Evolutionary conservation across 768 basidiomycete species (phyloP), one percentile per base, ranked within the genome.

Genomic region (Boletales sp.): DNA sequence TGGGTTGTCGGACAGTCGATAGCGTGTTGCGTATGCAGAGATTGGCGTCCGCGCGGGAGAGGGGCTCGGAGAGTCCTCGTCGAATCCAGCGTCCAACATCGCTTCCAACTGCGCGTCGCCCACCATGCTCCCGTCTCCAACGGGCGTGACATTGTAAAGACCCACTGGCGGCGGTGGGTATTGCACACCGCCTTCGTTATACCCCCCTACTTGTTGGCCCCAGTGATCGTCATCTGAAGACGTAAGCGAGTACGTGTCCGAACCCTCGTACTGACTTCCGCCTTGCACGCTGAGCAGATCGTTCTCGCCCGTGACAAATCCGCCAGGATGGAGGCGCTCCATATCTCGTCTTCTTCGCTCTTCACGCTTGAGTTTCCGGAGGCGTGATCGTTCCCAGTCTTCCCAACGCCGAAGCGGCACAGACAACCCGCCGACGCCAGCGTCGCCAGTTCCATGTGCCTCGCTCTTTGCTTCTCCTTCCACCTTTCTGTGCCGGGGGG

Each of bases 331-430:
- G 32, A 75, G 67, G 39, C 90, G 81, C 61, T 94, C 93, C 57
- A 96, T 79, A 8, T 97, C 93, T 60, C 75, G 76, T 50, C 86
- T 73, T 50, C 92, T 75, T 57, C 86, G 78, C 59, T 93, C 90
- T 61, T 96, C 94, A 2, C 96, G 84, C 53, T 81, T 83, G 31
- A 95, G 55, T 71, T 97, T 98, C 44, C 95, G 86, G 41, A 98
- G 75, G 39, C 96, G 80, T 21, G 93, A 95, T 19, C 94, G 83
- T 64, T 99, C 96, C 96, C 95, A 99, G 60, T 99, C 95, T 70
- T 98, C 96, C 96, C 96, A 99, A 44, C 95, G 80, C n/a, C 95
- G 83, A 64, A 98, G 72, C 0, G 96, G 93, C n/a, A 98, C 82
- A 0, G 80, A 81, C 38, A 76, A 68, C 6, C 79, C 81, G 46